Evolutionary conservation across 1,284 basidiomycete species (phyloP).

Genomic region (Trichosporon sp.): DNA sequence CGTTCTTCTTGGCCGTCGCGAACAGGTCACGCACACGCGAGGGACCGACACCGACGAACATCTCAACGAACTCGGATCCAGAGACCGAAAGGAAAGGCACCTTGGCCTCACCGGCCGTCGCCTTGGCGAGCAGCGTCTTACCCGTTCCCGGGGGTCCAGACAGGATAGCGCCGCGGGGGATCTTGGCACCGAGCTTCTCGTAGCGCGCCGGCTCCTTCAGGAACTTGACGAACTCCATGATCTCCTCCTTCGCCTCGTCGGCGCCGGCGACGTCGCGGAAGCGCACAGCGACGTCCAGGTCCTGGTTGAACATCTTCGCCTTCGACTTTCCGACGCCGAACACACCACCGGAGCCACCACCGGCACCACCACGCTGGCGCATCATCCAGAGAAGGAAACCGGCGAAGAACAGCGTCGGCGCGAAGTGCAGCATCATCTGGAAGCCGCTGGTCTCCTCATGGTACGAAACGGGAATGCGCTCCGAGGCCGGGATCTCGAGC

Average conservation of each 20-base stretch:
- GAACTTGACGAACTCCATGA: conserved; percentile 99
- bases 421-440: conserved; percentile 82
- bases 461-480: conserved; percentile 95
- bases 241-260: conserved; percentile 99
- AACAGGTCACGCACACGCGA: conserved; percentile 97
- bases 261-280: conserved; percentile 97
- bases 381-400: conserved; percentile 89
- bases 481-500: conserved; percentile 81
- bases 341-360: conserved; percentile 64
- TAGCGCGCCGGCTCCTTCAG: conserved; percentile 93
- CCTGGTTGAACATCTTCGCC: conserved; percentile 96
- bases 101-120: conserved; percentile 93
- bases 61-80: conserved; percentile 98
- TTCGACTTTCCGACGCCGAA: conserved; percentile 96
- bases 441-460: conserved; percentile 87
- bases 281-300: conserved; percentile 87
- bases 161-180: conserved; percentile 94
- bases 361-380: conserved; percentile 62
- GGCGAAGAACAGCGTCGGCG: conserved; percentile 85
- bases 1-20: conserved; percentile 93
- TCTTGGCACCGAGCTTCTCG: conserved; percentile 95
- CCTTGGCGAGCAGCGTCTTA: conserved; percentile 96
- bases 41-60: conserved; percentile 99
- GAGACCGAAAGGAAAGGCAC: conserved; percentile 98
- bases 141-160: conserved; percentile 98